Percentiles rank a stretch among this genome's conserved stretches.
Conservation (phyloP, 2,329 filamentous ascomycete species). For the Eurotiales sp. region DNA sequence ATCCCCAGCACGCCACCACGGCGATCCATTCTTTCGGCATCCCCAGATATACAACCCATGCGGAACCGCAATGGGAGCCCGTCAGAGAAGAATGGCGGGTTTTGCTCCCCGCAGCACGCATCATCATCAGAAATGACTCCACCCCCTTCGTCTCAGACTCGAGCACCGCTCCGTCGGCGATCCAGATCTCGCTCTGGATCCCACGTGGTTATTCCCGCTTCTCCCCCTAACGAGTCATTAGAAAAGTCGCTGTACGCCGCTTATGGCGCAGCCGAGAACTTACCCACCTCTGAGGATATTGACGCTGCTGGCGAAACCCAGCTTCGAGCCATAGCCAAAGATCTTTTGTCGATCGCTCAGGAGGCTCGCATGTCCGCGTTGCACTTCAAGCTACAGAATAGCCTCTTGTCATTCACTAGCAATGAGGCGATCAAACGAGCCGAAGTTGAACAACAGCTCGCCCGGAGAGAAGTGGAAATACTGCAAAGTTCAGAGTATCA, state of each 20-base stretch:
- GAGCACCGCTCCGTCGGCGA: constrained; percentile 38
- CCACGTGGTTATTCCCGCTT: constrained; percentile 41
- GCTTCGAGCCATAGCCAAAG: constrained; percentile 53
- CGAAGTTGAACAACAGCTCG: constrained; percentile 87
- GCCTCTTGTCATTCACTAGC: constrained; percentile 76
- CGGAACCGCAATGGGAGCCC: constrained; percentile 30
- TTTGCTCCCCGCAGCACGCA: constrained; percentile 42
- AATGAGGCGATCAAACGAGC: constrained; percentile 81
- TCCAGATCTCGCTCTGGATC: constrained; percentile 39
- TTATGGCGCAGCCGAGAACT: constrained; percentile 41
- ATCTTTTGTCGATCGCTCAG: constrained; percentile 52
- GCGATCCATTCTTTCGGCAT: constrained; percentile 32
- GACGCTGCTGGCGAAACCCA: constrained; percentile 49
- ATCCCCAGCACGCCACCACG: constrained; percentile 33
- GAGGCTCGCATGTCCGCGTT: constrained; percentile 78
- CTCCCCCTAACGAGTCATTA: constrained; percentile 46
- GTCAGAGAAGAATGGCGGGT: constrained; percentile 27
- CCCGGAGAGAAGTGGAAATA: constrained; percentile 81
- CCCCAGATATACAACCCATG: constrained; percentile 30
- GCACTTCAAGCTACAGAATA: constrained; percentile 87
- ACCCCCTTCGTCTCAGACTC: constrained; percentile 59
- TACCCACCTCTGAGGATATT: constrained; percentile 50
- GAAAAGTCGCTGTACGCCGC: constrained; percentile 40
- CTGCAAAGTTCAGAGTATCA: constrained; percentile 70
- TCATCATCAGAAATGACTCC: constrained; percentile 57